phyloP scores from a whole-genome alignment of 2,329 filamentous ascomycete genomes.

The Trichophyton simii region DNA sequence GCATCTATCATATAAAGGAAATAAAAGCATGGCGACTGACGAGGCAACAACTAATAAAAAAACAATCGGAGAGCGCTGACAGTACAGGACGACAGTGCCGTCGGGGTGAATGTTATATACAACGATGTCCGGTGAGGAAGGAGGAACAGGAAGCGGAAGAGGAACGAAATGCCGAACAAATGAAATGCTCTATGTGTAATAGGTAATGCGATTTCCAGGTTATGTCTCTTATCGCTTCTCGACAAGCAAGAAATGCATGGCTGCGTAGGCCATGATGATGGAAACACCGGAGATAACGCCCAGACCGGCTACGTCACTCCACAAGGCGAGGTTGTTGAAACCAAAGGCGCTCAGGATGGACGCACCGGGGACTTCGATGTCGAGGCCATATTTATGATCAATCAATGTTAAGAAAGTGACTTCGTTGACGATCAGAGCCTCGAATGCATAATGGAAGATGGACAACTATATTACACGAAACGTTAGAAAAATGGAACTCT shows the following conservation, averaged over 20 bases:
- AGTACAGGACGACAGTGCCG: not conserved
- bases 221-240: slow-evolving; percentile 54
- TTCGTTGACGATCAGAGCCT: slow-evolving; percentile 93
- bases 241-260: slow-evolving; percentile 87
- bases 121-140: not conserved
- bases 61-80: not conserved
- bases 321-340: slow-evolving; percentile 76
- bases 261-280: slow-evolving; percentile 72
- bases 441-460: slow-evolving; percentile 97
- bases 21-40: not conserved
- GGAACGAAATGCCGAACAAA: not conserved
- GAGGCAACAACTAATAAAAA: not conserved
- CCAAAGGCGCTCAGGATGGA: slow-evolving; percentile 91
- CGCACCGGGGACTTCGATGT: slow-evolving; percentile 90
- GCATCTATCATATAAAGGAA: not conserved
- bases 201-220: no score
- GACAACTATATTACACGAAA: slow-evolving; percentile 46
- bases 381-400: slow-evolving; percentile 89
- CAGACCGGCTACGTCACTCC: slow-evolving; percentile 70
- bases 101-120: not conserved
- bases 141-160: not conserved
- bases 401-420: slow-evolving; percentile 79
- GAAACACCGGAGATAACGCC: slow-evolving; percentile 73
- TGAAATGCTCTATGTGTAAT: not conserved
- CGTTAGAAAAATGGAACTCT: slow-evolving; percentile 18